Base-by-base conservation (phyloP, 768 basidiomycete species). In the Tylopilus plumbeoviolaceoides region DNA sequence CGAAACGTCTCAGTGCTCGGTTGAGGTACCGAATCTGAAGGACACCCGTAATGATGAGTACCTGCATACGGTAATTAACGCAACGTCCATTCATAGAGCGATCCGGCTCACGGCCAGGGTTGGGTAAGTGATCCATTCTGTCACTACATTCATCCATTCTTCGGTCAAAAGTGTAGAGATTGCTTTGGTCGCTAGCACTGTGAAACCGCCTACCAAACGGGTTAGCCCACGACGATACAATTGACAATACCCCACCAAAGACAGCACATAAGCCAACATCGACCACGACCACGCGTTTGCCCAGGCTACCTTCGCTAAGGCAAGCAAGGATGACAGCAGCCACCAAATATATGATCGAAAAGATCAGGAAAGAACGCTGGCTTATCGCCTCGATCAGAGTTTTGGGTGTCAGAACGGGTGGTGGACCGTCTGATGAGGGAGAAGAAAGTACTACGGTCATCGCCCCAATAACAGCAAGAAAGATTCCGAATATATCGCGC, bases 121-220 rank as follows among this genome's bases (percentile, higher is more conserved):
- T 17, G 90, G 88, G 65, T 93, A 95, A 8, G 89, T 89, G 53
- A 94, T 84, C 85, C 85, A 86, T 51, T 85, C 77, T 10, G 77
- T 74, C 71, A 95, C 89, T 57, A 92, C 84, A 14, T 82, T 76
- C 23, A 89, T 71, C 78, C 90, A 89, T 65, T 88, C 75, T 58
- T 83, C 74, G 27, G 91, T 91, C 44, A 98, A 72, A 20, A 99
- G 74, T 0, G 87, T 91, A 14, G 93, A 94, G 40, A 95, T 69
- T 0, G 90, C 95, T 65, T 99, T 98, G 9, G 95, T 98, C 1
- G 90, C 83, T 2, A 99, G 75, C 0, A 98, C 95, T 4, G 95
- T 95, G 68, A 93, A 98, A 4, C 90, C 92, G n/a, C 91, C 90
- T 90, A 47, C 21, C 47, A 33, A 42, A 27, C 43, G 38, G 6